Base-by-base conservation (phyloP, 495 filamentous ascomycete species). In the Daldinia decipiens region DNA sequence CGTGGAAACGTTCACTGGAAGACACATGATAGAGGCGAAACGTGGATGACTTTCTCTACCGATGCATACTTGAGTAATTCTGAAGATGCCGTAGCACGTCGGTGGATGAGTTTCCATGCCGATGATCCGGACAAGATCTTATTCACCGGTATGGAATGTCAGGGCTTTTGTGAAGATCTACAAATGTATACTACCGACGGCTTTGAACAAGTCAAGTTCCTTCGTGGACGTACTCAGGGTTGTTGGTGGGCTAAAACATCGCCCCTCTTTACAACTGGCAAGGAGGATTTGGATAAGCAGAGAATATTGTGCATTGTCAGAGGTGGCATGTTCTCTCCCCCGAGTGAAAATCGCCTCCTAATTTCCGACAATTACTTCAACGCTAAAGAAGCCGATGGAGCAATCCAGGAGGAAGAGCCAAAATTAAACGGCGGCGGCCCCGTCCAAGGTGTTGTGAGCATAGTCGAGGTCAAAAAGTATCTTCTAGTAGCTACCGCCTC, bases 171-270 rank as follows among this genome's bases (percentile, higher is more conserved):
- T 73, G 79, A 84, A 38, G 86, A 88, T 69, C 70, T 84, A 40
- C 83, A 89, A 21, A 90, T 86, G 77, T 98, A 97, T 74, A 98
- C 95, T 1, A 89, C 82, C 15, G 88, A 99, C 77, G 92, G 91
- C 56, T 99, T 99, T 80, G 79, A 89, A 45, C 75, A 82, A 39
- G 84, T 87, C 32, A 84, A 90, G 60, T 70, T 82, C 17, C 82
- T 98, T 66, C 84, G 88, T 29, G 82, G 85, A 31, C 82, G 86
- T 50, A 90, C 91, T 2, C 82, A 86, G 36, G 87, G 89, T 59
- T 99, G 95, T 78, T 85, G 89, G 65, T 99, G 93, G 89, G 95
- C 95, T 11, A 90, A 90, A 59, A 87, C 87, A 12, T 89, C 90
- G 19, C 84, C 89, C 6, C 77, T 88, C 45, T 97, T 98, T 77